Conservation (phyloP, 768 basidiomycete species). For the Trametes cubensis region DNA sequence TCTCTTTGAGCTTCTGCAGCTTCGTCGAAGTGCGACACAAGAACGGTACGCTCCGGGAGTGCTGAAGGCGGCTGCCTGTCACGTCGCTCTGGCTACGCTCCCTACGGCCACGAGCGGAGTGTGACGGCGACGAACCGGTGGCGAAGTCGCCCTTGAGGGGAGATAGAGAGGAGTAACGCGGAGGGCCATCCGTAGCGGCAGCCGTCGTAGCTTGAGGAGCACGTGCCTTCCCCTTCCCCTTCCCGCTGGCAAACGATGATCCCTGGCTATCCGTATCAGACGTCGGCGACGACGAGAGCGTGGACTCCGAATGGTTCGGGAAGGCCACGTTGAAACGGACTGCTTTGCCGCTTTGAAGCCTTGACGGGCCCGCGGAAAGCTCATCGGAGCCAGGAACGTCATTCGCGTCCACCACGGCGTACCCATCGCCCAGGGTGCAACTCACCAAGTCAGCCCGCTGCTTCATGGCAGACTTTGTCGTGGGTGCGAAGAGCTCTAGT, state of each 20-base stretch:
- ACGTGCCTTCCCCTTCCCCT: too few species aligned
- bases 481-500: not conserved
- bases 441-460: not conserved
- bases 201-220: not conserved
- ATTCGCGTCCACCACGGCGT: not conserved
- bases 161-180: conserved; percentile 7
- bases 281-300: not conserved
- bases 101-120: not conserved
- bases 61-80: not conserved
- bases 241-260: not conserved
- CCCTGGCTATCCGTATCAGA: not conserved
- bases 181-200: not conserved
- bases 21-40: conserved; percentile 1
- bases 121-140: not conserved
- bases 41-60: conserved; percentile 3
- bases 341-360: not conserved
- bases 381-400: not conserved
- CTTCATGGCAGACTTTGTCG: conserved; percentile 9
- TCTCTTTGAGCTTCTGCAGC: conserved; percentile 7
- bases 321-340: conserved; percentile 11
- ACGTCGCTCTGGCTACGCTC: conserved; percentile 10
- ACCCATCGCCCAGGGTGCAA: conserved; percentile 3
- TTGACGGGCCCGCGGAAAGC: conserved; percentile 3
- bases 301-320: conserved; percentile 4
- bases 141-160: not conserved